Evolutionary conservation across 2,329 filamentous ascomycete genomes (phyloP).

Genomic region (Stagonosporopsis rhizophila): DNA sequence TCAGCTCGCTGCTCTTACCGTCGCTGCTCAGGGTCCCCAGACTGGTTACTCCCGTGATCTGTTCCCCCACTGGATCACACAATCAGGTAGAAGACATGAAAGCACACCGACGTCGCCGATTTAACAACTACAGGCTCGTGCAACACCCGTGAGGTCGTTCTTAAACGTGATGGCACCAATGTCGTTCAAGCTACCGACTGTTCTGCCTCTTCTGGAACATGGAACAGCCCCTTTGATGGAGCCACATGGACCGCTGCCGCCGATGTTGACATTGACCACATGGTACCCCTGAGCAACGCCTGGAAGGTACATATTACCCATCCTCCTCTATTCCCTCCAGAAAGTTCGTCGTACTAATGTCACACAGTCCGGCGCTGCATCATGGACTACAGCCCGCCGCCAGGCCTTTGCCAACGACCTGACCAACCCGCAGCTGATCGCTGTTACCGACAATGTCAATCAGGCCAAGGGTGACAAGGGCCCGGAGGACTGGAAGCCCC

Average conservation of each 20-base stretch:
- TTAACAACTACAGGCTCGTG: slow-evolving; percentile 54
- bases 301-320: slow-evolving; percentile 64
- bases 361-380: slow-evolving; percentile 69
- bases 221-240: slow-evolving; percentile 78
- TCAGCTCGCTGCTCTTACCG: slow-evolving; percentile 65
- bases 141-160: slow-evolving; percentile 75
- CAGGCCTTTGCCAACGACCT: slow-evolving; percentile 80
- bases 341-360: neutral
- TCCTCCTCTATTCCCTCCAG: slow-evolving; percentile 4
- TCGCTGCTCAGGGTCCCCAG: slow-evolving; percentile 62
- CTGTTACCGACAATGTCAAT: slow-evolving; percentile 81
- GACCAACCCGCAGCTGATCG: slow-evolving; percentile 75
- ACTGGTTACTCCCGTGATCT: slow-evolving; percentile 69
- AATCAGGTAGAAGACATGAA: slow-evolving; percentile 37
- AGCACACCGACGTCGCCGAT: neutral
- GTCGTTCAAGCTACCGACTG: slow-evolving; percentile 68
- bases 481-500: slow-evolving; percentile 78
- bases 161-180: slow-evolving; percentile 74
- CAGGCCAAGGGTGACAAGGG: slow-evolving; percentile 74
- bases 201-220: slow-evolving; percentile 68
- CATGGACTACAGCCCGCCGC: slow-evolving; percentile 73
- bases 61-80: slow-evolving; percentile 76
- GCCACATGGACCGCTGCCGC: slow-evolving; percentile 70
- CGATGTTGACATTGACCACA: slow-evolving; percentile 82
- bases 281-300: slow-evolving; percentile 81